These are phyloP conservation scores for Cantharellus cinnabarinus DNA, from an alignment of 768 basidiomycete species.

Conservation along the genomic window DNA sequence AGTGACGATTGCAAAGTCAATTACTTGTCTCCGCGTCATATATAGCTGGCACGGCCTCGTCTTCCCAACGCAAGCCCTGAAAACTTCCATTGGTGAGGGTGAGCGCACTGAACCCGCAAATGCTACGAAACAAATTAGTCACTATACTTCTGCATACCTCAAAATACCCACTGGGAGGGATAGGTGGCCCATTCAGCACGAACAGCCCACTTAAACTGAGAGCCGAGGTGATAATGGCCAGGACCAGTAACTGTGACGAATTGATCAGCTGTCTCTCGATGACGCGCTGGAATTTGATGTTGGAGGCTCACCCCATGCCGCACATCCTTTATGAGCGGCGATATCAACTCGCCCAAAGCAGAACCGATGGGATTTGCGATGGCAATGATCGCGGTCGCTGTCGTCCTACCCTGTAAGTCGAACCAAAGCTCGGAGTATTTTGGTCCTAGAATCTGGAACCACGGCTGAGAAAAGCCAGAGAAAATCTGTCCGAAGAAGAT, in stretches of 20 bases:
- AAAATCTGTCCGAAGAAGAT: constrained; percentile 33
- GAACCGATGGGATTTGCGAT: constrained; percentile 29
- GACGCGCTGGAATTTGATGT: not conserved
- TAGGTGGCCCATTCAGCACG: constrained; percentile 41
- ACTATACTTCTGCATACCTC: not conserved
- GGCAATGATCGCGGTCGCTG: constrained; percentile 46
- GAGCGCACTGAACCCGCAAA: constrained; percentile 12
- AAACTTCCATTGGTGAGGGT: constrained; percentile 8
- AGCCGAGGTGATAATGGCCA: constrained; percentile 51
- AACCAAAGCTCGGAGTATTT: constrained; percentile 77
- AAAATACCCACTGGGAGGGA: constrained; percentile 45
- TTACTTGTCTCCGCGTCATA: constrained; percentile 45
- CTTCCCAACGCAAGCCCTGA: constrained; percentile 16
- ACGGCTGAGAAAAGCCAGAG: constrained; percentile 42
- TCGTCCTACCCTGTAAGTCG: constrained; percentile 50
- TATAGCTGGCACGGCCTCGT: constrained; percentile 17
- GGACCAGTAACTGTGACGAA: constrained; percentile 34
- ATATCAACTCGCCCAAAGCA: constrained; percentile 52
- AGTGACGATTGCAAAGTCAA: constrained; percentile 45
- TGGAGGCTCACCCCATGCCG: constrained; percentile 33
- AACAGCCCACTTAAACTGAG: constrained; percentile 37
- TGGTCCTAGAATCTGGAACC: constrained; percentile 60
- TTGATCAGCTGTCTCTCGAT: not conserved
- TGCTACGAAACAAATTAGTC: constrained; percentile 6
- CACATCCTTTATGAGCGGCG: constrained; percentile 35